Evolutionary conservation across 2,329 filamentous ascomycete genomes (phyloP), one percentile per base, ranked within the genome.

Genomic region (Trichoderma sp.): DNA sequence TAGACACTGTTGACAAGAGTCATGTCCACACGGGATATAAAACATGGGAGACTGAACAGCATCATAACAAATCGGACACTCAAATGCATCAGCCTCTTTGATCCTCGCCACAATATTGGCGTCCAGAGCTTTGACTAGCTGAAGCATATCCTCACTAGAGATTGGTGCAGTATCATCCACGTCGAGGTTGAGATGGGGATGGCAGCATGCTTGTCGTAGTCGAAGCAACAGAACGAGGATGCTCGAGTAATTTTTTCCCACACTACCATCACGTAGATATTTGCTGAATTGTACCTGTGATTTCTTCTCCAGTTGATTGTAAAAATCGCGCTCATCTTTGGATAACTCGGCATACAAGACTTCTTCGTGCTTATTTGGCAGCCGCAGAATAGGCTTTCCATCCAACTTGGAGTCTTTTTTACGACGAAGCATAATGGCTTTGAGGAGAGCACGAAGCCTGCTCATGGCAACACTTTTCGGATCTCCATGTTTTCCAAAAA

Each of bases 41-140:
- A 97, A 92, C 3, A 87, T 87, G 0, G 92, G 92, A 71, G 94
- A 94, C 16, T 86, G 84, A 7, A 91, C 88, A 2, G 84, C 89
- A 74, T 97, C 94, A 70, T 92, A 90, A 77, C 94, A 97, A 24
- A 96, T 89, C 0, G 92, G 92, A 75, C 94, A 97, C 76, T 94
- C 91, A 61, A 95, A 92, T 2, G 83, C 86, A 1, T 88, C 83
- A 0, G 78, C 77, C 1, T 75, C 77, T 73, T 83, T 91, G 76
- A 96, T 85, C 7, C 92, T 88, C n/a, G 82, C 76, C 21, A 96
- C 84, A 14, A 93, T 91, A 19, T 87, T 82, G 0, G 78, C 73
- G 6, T 83, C 78, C 13, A 97, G 82, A 24, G 82, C 77, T 74
- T 87, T 86, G 1, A 93, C 92, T 24, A 92, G 84, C 2, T 84